A percentile compares a stretch with the other conserved stretches of the same genome.
These are phyloP conservation scores for Metarhizium rileyi DNA, from an alignment of 2,329 filamentous ascomycete species.

Conservation along the genomic window DNA sequence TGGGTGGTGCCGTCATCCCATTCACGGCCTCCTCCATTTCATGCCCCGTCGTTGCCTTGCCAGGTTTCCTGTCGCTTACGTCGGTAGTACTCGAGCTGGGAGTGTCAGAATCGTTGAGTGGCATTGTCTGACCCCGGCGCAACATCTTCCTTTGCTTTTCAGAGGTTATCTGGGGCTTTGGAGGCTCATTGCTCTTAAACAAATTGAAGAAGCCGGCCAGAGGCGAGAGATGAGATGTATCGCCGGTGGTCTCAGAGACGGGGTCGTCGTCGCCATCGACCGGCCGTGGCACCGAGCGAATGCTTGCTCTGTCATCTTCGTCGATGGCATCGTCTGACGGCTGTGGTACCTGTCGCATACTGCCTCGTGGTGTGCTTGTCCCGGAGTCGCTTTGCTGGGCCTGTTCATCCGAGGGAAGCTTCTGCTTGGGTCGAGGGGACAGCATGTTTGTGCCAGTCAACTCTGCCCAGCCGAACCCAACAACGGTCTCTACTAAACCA, in stretches of 20 bases:
- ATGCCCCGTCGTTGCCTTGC: conserved; percentile 40
- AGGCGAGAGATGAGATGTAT: conserved; percentile 26
- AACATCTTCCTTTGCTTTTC: conserved; percentile 62
- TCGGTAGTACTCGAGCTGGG: conserved; percentile 10
- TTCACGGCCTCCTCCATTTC: conserved; percentile 35
- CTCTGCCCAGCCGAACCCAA: conserved; percentile 91
- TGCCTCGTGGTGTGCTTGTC: conserved; percentile 24
- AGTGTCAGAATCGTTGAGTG: conserved; percentile 17
- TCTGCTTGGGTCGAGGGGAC: conserved; percentile 33
- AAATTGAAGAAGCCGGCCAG: conserved; percentile 61
- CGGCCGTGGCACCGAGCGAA: conserved; percentile 34
- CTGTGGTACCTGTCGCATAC: conserved; percentile 56
- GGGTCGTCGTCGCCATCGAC: conserved; percentile 18
- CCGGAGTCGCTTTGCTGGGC: conserved; percentile 22
- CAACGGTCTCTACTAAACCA: conserved; percentile 83
- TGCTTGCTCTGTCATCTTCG: conserved; percentile 55
- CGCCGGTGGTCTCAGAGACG: conserved; percentile 18
- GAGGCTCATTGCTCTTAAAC: conserved; percentile 51
- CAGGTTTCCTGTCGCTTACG: conserved; percentile 12
- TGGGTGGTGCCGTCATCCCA: conserved; percentile 62
- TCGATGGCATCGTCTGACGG: conserved; percentile 55
- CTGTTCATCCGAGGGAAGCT: conserved; percentile 25
- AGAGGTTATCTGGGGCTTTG: conserved; percentile 39
- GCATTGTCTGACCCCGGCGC: conserved; percentile 65
- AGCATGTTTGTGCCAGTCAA: conserved; percentile 62